phyloP scores from a whole-genome alignment of 176 grass and related monocot species.

The Chrysopogon serrulatus region DNA sequence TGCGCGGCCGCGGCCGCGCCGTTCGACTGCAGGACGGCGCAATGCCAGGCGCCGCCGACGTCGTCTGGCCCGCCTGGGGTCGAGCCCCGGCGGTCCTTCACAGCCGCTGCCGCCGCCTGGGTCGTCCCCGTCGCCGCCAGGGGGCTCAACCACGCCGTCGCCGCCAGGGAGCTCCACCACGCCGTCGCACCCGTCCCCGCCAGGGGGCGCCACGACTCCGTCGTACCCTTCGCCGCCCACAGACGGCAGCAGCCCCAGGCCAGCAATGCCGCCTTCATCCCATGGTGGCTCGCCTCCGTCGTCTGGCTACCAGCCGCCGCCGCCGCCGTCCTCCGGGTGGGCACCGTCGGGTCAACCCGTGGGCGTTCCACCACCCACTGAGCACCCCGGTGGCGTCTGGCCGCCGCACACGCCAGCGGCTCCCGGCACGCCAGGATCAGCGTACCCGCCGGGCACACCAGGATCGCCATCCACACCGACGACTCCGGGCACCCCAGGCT shows the following conservation, averaged over 20 bases:
- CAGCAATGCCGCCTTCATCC: slow-evolving; percentile 28
- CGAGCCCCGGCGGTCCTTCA: background rate
- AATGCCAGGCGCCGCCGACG: slow-evolving; percentile 12
- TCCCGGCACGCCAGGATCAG: background rate
- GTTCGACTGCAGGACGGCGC: slow-evolving; percentile 37
- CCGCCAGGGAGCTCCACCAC: background rate
- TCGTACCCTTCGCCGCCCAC: slow-evolving; percentile 15
- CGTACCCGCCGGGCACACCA: background rate
- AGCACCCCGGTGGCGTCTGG: slow-evolving; percentile 28
- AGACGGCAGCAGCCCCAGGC: slow-evolving; percentile 7
- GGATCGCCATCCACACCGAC: slow-evolving; percentile 7
- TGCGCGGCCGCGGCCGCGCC: slow-evolving; percentile 17
- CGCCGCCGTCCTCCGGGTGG: slow-evolving; percentile 22
- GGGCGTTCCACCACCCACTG: slow-evolving; percentile 11
- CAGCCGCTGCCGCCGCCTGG: too few relatives aligned
- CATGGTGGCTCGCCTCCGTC: background rate
- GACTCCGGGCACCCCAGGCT: background rate
- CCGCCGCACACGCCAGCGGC: slow-evolving; percentile 25
- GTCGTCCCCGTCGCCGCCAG: too few relatives aligned
- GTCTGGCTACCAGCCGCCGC: background rate
- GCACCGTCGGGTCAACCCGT: slow-evolving; percentile 14
- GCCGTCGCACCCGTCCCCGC: background rate
- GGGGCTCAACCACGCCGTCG: too few relatives aligned
- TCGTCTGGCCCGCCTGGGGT: background rate
- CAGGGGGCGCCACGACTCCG: background rate